These are phyloP conservation scores for Globisporangium viniferum DNA, from an alignment of 352 stramenopile species.

Conservation along the genomic window DNA sequence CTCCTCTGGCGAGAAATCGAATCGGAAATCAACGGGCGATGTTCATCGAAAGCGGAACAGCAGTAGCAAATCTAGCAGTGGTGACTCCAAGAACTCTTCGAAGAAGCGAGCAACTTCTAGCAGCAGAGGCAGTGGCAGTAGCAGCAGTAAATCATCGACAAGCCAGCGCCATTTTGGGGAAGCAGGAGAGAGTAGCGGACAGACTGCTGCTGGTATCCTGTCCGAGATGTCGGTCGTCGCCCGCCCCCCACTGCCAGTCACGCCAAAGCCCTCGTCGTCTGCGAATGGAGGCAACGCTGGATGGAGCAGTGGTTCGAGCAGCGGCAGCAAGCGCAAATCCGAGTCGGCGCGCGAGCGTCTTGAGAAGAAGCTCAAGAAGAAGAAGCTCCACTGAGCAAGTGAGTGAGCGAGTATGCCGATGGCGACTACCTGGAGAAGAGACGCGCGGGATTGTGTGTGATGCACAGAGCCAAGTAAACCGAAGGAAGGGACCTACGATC, in stretches of 20 bases:
- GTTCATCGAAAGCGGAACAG: slow-evolving; percentile 10
- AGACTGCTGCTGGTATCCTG: slow-evolving; percentile 26
- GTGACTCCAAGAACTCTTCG: slow-evolving; percentile 10
- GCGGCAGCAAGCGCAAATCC: slow-evolving; percentile 51
- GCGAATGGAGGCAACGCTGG: neutral
- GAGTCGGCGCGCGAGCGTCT: slow-evolving; percentile 62
- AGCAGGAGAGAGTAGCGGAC: slow-evolving; percentile 19
- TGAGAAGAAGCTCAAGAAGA: slow-evolving; percentile 82
- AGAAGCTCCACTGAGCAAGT: slow-evolving; percentile 37
- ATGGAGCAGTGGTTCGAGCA: slow-evolving; percentile 22
- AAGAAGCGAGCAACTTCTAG: slow-evolving; percentile 14
- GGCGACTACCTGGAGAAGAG: neutral
- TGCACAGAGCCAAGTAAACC: neutral
- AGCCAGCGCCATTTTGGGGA: neutral
- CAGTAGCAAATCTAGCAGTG: slow-evolving; percentile 16
- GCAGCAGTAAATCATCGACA: neutral
- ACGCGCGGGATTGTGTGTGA: neutral
- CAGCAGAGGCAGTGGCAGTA: neutral
- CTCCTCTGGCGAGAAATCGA: slow-evolving; percentile 5
- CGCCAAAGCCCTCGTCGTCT: slow-evolving; percentile 17
- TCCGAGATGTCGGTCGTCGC: slow-evolving; percentile 27
- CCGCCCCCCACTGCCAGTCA: slow-evolving; percentile 43
- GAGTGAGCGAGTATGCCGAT: too few relatives aligned
- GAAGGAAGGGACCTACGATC: neutral
- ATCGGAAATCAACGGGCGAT: neutral